Evolutionary conservation across 305 asterid species (phyloP).

Genomic region (Fraxinus platypoda): DNA sequence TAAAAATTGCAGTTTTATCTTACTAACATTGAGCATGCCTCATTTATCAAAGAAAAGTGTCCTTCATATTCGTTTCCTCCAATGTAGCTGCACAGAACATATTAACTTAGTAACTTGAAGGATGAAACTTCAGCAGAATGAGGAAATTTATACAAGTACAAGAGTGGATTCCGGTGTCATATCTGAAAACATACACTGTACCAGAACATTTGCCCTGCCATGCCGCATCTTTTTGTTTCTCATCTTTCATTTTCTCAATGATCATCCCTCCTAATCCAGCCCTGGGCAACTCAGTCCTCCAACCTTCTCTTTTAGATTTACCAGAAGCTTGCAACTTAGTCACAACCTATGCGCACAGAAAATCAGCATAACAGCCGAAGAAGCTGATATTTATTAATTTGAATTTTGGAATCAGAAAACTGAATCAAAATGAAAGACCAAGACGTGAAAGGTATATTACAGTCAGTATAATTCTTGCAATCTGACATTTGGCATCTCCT

Average conservation of each 20-base stretch:
- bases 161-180: constrained; percentile 19
- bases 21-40: constrained; percentile 98
- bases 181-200: constrained; percentile 76
- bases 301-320: constrained; percentile 80
- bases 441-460: neutral
- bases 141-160: neutral
- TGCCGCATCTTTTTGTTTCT: constrained; percentile 73
- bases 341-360: constrained; percentile 59
- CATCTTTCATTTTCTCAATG: constrained; percentile 64
- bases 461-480: neutral
- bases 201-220: constrained; percentile 99
- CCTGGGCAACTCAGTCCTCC: constrained; percentile 76
- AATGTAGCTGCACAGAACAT: constrained; percentile 61
- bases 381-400: neutral
- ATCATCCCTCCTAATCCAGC: constrained; percentile 70
- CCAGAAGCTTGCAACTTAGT: constrained; percentile 82
- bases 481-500: neutral
- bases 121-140: neutral
- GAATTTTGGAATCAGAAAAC: neutral
- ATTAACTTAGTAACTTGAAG: constrained; percentile 22
- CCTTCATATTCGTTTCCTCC: constrained; percentile 92
- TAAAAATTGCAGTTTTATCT: constrained; percentile 12
- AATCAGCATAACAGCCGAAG: constrained; percentile 10
- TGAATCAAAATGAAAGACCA: neutral
- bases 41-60: constrained; percentile 90